Base-by-base conservation (phyloP, 202 grass and related monocot genomes). In the Schoenoplectus tabernaemontani region DNA sequence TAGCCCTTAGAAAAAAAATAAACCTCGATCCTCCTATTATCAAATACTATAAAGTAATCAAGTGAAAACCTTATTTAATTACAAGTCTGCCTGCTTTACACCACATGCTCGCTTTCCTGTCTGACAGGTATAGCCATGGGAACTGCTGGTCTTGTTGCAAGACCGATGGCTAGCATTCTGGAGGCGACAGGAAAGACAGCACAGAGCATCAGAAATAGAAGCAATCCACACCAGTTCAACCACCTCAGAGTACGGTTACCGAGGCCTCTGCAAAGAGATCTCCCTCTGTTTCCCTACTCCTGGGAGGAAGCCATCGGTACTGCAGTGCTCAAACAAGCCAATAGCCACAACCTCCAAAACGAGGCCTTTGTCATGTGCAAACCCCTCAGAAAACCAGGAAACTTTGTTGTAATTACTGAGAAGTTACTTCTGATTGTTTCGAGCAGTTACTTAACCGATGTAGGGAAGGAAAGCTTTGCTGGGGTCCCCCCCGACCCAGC, bases 171-270 rank as follows among this genome's bases (percentile, higher is more conserved):
- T 34, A 93, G 91, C 83, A 91, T 97, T 80, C 94, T 97, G 77
- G 91, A 97, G 85, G 94, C 94, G 57, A 97, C 89, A 57, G 94
- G 94, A 65, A 94, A 90, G 89, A 97, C 94, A 50, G 94, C 94
- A 80, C 94, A 98, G 79, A 94, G 95, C 84, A 98, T 98, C 67
- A 88, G 88, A 87, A 94, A 98, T 62, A 78, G 89, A 82, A 94
- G 91, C 77, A 92, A 91, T 50, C 95, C 95, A 73, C 84, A 87
- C 78, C 89, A 92, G 53, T 94, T 88, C 57, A 88, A 89, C 82
- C 81, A 70, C 48, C 76, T 94, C 37, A 84, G 95, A 64, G 68
- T 88, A 51, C 89, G 95, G 30, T 87, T 98, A 39, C 88, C 91
- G 1, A 90, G 95, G 69, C 95, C 91, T 83, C 84, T 98, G 44